These are phyloP conservation scores for Rostrohypoxylon terebratum DNA, from an alignment of 495 filamentous ascomycete genomes.

Conservation along the genomic window DNA sequence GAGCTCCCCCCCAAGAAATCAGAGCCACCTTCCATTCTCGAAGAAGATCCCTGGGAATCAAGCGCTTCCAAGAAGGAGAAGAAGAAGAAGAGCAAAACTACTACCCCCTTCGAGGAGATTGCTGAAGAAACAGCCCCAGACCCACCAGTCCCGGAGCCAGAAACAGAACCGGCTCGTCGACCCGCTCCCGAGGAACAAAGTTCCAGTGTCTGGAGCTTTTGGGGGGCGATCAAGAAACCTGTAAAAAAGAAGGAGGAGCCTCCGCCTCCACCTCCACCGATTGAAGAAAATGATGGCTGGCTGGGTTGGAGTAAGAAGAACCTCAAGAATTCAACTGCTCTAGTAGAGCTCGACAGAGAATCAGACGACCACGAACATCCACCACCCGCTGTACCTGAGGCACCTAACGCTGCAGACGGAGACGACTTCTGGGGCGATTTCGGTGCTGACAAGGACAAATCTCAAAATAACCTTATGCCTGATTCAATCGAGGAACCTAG, in stretches of 20 bases:
- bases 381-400: slow-evolving; percentile 33
- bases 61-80: slow-evolving; percentile 56
- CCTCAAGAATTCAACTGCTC: slow-evolving; percentile 48
- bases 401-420: slow-evolving; percentile 33
- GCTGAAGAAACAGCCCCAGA: slow-evolving; percentile 21
- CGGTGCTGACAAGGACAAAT: slow-evolving; percentile 51
- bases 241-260: slow-evolving; percentile 47
- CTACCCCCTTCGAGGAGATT: slow-evolving; percentile 25
- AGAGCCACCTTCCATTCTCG: slow-evolving; percentile 24
- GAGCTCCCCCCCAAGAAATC: slow-evolving; percentile 27
- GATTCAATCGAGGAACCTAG: slow-evolving; percentile 61
- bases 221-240: slow-evolving; percentile 52
- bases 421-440: slow-evolving; percentile 55
- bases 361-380: slow-evolving; percentile 31
- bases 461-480: slow-evolving; percentile 53
- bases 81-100: slow-evolving; percentile 48
- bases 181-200: slow-evolving; percentile 41
- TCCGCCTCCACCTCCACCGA: slow-evolving; percentile 20
- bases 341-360: slow-evolving; percentile 52
- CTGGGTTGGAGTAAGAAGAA: slow-evolving; percentile 52
- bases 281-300: slow-evolving; percentile 40
- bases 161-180: neutral
- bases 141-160: slow-evolving; percentile 9
- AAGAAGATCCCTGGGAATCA: slow-evolving; percentile 47
- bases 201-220: slow-evolving; percentile 52